Evolutionary conservation across 345 rosid genomes (phyloP).

Genomic region (Salix purpurea): DNA sequence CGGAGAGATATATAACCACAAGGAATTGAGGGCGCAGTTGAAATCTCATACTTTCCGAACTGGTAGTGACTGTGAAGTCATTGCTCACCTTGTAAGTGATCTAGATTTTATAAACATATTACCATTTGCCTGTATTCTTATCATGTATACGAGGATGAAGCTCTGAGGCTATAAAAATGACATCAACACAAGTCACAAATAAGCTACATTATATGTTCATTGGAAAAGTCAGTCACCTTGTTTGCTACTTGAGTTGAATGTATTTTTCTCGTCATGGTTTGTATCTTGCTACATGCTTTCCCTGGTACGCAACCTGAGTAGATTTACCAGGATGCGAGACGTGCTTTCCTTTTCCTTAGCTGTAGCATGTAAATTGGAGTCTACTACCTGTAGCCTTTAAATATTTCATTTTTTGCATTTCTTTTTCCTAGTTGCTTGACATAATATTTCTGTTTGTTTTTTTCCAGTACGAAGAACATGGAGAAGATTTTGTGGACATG

Average conservation of each 20-base stretch:
- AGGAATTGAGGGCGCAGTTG: conserved; percentile 48
- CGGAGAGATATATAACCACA: conserved; percentile 88
- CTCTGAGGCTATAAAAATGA: neutral
- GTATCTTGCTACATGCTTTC: conserved; percentile 1
- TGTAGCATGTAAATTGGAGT: neutral
- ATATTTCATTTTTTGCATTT: neutral
- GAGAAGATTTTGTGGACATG: conserved; percentile 67
- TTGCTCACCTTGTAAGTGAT: conserved; percentile 77
- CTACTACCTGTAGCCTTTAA: neutral
- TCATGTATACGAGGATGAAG: neutral
- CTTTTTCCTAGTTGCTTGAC: neutral
- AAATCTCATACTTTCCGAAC: conserved; percentile 64
- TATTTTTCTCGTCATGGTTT: neutral
- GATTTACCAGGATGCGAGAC: no score
- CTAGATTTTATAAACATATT: neutral
- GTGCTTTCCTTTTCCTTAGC: neutral
- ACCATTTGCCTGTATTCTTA: neutral
- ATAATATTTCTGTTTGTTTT: neutral
- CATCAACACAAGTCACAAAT: neutral
- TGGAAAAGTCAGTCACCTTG: neutral
- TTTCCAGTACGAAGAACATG: conserved; percentile 72
- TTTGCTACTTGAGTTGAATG: neutral
- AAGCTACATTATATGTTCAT: neutral
- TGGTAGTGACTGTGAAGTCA: conserved; percentile 88
- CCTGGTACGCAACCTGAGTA: no score